phyloP scores from a whole-genome alignment of 257 asterid species.

The Solanum paucissectum region DNA sequence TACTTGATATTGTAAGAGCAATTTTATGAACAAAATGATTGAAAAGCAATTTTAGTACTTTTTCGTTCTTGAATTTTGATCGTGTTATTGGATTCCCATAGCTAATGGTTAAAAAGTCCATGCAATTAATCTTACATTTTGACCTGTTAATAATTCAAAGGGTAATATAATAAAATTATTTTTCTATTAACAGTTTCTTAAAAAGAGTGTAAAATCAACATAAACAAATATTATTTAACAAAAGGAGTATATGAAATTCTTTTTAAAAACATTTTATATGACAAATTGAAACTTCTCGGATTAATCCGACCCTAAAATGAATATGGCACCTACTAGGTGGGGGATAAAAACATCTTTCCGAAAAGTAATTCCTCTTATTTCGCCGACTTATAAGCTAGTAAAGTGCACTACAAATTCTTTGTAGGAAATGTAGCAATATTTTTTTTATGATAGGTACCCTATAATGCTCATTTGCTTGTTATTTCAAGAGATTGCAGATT shows the following conservation, averaged over 20 bases:
- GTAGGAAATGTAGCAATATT: no score
- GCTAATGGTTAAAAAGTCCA: background rate
- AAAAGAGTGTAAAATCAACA: fast-evolving
- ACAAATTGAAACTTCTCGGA: no score
- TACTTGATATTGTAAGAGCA: background rate
- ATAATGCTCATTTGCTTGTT: background rate
- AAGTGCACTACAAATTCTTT: background rate
- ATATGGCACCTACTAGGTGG: background rate
- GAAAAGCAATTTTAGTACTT: background rate
- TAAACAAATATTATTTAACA: no score
- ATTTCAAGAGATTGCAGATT: background rate
- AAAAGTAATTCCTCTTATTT: background rate
- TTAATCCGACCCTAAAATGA: background rate
- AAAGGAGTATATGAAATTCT: no score
- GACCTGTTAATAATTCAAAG: background rate
- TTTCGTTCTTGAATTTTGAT: background rate
- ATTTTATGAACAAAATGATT: background rate
- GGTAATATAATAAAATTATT: no score
- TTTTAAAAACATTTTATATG: no score
- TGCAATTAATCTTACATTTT: background rate
- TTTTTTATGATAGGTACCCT: no score
- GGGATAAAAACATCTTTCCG: background rate
- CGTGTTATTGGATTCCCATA: background rate
- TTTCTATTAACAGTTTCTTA: fast-evolving
- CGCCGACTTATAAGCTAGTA: background rate